A percentile compares a stretch with the other conserved stretches of the same genome.
These are phyloP conservation scores for Talaromyces piceae DNA, from an alignment of 2,329 filamentous ascomycete genomes.

Conservation along the genomic window DNA sequence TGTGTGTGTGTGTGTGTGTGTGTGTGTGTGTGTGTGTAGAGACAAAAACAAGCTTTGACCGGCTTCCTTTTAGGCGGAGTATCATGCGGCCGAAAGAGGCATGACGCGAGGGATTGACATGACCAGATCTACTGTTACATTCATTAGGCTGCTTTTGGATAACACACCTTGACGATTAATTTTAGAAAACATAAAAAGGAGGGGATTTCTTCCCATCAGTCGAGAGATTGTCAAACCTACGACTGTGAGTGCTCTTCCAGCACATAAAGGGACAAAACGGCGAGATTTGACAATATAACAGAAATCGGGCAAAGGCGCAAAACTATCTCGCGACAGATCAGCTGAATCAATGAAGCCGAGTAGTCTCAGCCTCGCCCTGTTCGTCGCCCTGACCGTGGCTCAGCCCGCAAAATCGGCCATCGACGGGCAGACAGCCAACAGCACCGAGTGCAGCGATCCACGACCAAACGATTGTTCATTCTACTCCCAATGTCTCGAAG, in stretches of 20 bases:
- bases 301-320: no score
- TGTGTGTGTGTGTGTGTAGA: no score
- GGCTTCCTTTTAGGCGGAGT: not conserved
- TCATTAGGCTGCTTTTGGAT: not conserved
- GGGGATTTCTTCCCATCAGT: not conserved
- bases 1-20: no score
- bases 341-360: not conserved
- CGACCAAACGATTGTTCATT: slow-evolving; percentile 20
- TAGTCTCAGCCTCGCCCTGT: not conserved
- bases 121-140: not conserved
- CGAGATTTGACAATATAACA: no score
- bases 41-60: no score
- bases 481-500: slow-evolving; percentile 19
- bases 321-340: no score
- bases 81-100: not conserved
- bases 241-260: no score
- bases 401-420: not conserved
- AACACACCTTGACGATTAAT: no score
- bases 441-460: slow-evolving; percentile 14
- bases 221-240: no score
- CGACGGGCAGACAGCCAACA: slow-evolving; percentile 1
- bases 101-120: not conserved
- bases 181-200: not conserved
- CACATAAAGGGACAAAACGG: no score
- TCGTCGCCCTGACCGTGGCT: not conserved